Conservation (phyloP, 129 eudicot genomes). For the Daucus carota region DH1_v3.0 NC_030386.2:39950501-39951000, state of each 20-base stretch:
- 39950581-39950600: not conserved
- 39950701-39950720: not conserved
- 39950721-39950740: not conserved
- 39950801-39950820: not conserved
- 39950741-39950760: not conserved
- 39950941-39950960: not conserved
- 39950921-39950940: not conserved
- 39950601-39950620: not conserved
- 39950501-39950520: not conserved
- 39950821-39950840: not conserved
- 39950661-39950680: not conserved
- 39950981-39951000: not conserved
- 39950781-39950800: not conserved
- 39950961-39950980: not conserved
- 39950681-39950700: not conserved
- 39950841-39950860: too few relatives aligned
- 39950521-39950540: not conserved
- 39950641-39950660: not conserved
- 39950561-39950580: not conserved
- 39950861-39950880: not conserved
- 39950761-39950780: not conserved
- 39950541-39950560: not conserved
- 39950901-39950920: not conserved
- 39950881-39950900: not conserved
- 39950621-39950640: not conserved